Evolutionary conservation across 2,329 filamentous ascomycete species (phyloP), one percentile per base, ranked within the genome.

Genomic region (Pezicula carpinea): DNA sequence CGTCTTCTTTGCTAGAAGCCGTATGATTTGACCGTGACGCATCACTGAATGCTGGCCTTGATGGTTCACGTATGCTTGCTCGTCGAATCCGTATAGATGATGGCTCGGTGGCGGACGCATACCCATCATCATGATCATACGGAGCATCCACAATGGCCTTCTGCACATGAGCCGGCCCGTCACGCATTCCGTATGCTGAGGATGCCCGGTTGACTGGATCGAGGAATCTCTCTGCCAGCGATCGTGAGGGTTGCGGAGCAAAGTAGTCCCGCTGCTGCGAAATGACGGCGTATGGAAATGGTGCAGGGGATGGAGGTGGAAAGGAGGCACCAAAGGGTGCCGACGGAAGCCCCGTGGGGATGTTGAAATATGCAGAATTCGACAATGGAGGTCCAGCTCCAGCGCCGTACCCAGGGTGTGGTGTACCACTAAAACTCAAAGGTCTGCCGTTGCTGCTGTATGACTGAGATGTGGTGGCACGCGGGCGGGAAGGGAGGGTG

Each of bases 301-400:
- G 43, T 18, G 41, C 15, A n/a, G n/a, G n/a, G n/a, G n/a, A n/a
- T 45, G 39, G 45, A 22, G 41, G 39, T 39, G 50, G 41, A 33
- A 43, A 50, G 21, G 54, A 34, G 6, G 49, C 38, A 6, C 52
- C 46, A 31, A 49, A 53, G 32, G 52, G 51, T 10, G 46, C 32
- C n/a, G 50, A 42, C n/a, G 47, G 15, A 22, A 44, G 23, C 14
- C 41, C 39, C 32, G 39, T 52, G 33, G 49, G 53, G 23, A 49
- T 55, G 44, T 47, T 43, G 23, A 38, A 47, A 39, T 44, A 58
- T 6, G 58, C 57, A 5, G 57, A 60, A 13, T 18, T 43, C 14
- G 59, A 57, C 11, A 58, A 35, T 19, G 60, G 60, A 47, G 58
- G 59, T 10, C 53, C 49, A 45, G 44, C 19, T 40, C 43, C 38